These are phyloP conservation scores for Hirsutella thompsonii DNA, from an alignment of 2,329 filamentous ascomycete species.

Conservation along the genomic window DNA sequence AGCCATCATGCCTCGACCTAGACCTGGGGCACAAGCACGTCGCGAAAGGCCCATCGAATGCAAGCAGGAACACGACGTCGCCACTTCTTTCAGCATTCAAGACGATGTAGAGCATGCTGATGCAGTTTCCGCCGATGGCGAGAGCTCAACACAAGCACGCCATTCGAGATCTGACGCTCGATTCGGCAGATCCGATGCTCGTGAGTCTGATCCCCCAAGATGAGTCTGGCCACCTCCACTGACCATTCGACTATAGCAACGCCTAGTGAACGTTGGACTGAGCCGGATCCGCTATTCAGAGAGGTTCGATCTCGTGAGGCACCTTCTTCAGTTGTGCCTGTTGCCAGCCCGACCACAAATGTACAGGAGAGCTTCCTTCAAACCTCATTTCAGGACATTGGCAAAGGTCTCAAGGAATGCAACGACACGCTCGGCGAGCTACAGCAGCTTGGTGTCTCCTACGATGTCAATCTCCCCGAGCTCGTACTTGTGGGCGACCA, in stretches of 20 bases:
- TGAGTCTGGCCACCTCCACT: slow-evolving; percentile 1
- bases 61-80: too few species aligned
- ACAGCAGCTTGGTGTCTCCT: slow-evolving; percentile 58
- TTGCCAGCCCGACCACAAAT: slow-evolving; percentile 11
- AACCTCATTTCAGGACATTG: slow-evolving; percentile 38
- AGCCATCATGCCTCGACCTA: too few species aligned
- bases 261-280: slow-evolving; percentile 20
- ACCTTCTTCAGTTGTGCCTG: slow-evolving; percentile 2
- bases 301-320: slow-evolving; percentile 20
- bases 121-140: too few species aligned
- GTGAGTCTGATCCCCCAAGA: slow-evolving; percentile 13
- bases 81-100: too few species aligned
- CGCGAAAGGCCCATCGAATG: too few species aligned
- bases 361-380: slow-evolving; percentile 27
- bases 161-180: neutral
- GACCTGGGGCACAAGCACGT: too few species aligned
- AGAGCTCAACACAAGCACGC: too few species aligned
- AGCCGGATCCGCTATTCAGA: slow-evolving; percentile 23
- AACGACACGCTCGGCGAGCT: slow-evolving; percentile 57
- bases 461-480: slow-evolving; percentile 59
- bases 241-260: slow-evolving; percentile 16
- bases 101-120: too few species aligned
- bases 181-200: slow-evolving; percentile 22
- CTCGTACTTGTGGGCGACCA: slow-evolving; percentile 80
- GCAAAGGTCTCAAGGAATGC: slow-evolving; percentile 48